Evolutionary conservation across 192 early-diverging fungal species (phyloP).

Genomic region (Polychytrium aggregatum): DNA sequence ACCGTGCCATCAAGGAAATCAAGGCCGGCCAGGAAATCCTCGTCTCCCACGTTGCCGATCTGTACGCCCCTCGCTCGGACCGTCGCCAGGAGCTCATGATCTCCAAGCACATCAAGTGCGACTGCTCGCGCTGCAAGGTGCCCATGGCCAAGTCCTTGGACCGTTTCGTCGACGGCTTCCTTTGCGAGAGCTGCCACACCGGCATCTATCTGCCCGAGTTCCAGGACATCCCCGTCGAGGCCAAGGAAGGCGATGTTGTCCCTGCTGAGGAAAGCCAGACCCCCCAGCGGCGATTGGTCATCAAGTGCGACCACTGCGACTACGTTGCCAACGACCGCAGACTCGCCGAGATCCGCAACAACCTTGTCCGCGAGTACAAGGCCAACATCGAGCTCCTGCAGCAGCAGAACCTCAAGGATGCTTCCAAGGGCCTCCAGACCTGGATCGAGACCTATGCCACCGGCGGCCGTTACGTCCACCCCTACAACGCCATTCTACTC

Average conservation of each 20-base stretch:
- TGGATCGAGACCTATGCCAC: constrained; percentile 38
- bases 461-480: constrained; percentile 29
- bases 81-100: constrained; percentile 55
- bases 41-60: constrained; percentile 56
- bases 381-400: constrained; percentile 7
- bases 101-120: constrained; percentile 62
- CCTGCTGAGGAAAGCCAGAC: constrained; percentile 33
- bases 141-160: constrained; percentile 55
- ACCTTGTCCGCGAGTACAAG: constrained; percentile 37
- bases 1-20: constrained; percentile 48
- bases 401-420: background rate
- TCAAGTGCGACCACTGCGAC: constrained; percentile 19
- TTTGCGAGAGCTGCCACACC: constrained; percentile 42
- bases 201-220: constrained; percentile 11
- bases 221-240: no score
- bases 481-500: constrained; percentile 37
- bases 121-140: constrained; percentile 55
- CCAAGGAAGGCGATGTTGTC: background rate
- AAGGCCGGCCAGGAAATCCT: constrained; percentile 46
- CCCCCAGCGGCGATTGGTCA: no score
- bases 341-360: constrained; percentile 37
- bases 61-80: constrained; percentile 56
- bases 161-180: constrained; percentile 55
- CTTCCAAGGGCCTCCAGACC: constrained; percentile 21
- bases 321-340: constrained; percentile 8